Evolutionary conservation across 495 filamentous ascomycete species (phyloP).

Genomic region (Parathielavia appendiculata): DNA sequence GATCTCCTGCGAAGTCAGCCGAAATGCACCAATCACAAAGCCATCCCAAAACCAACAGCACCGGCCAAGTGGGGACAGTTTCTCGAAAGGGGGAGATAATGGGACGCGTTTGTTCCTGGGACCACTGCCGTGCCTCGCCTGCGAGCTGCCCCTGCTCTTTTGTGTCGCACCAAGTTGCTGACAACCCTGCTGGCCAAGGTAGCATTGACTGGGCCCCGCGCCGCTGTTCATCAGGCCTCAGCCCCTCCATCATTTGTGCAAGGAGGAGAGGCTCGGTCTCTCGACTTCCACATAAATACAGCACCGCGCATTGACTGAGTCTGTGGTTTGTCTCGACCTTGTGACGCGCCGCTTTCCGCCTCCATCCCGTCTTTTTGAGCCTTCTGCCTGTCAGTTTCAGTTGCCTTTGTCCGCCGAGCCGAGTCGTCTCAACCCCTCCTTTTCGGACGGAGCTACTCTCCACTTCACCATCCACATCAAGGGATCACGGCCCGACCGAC

Average conservation of each 20-base stretch:
- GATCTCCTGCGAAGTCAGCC: conserved; percentile 17
- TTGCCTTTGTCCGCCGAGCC: not conserved
- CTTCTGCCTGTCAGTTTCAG: conserved; percentile 2
- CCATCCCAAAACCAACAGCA: not conserved
- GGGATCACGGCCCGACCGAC: not conserved
- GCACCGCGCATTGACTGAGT: not conserved
- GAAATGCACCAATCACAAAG: not conserved
- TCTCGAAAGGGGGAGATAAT: not conserved
- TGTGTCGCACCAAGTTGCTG: conserved; percentile 13
- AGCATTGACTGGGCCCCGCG: conserved; percentile 13
- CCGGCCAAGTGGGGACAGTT: not conserved
- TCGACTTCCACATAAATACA: not conserved
- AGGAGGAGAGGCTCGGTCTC: conserved; percentile 5
- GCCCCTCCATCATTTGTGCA: conserved; percentile 22
- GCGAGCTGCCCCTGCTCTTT: conserved; percentile 14
- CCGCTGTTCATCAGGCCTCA: conserved; percentile 7
- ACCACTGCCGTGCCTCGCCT: not conserved
- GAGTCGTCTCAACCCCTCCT: not conserved
- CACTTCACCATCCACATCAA: not conserved
- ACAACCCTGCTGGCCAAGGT: not conserved
- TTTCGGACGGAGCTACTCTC: not conserved
- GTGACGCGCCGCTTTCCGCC: not conserved
- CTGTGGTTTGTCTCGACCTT: not conserved
- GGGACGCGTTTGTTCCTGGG: not conserved
- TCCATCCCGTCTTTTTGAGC: not conserved